Evolutionary conservation across 441 rosid genomes (phyloP), one percentile per base, ranked within the genome.

Genomic region (Cnidoscolus chayamansa): DNA sequence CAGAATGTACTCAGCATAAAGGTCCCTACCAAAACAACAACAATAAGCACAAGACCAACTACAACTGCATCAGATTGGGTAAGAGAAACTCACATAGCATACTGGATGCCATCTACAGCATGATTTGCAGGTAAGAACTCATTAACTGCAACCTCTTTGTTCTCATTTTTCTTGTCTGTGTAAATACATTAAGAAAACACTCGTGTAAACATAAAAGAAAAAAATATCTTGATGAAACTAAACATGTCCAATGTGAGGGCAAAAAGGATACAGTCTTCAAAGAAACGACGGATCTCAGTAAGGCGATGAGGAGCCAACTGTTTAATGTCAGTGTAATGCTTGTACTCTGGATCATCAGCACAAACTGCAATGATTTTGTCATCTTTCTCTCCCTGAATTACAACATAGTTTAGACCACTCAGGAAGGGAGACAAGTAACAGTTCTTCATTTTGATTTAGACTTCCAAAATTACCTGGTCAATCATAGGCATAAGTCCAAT

Each of bases 401-500:
- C 7, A 57, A 20, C 17, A 40, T 4, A 12, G 12, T 54, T 9
- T 9, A 57, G 56, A 69, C 64, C 58, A 50, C 54, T 35, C 35
- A 4, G 16, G 15, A 51, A 31, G 55, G 48, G 31, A 31, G 51
- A 50, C 49, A 53, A 77, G 37, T 9, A 60, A 20, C 40, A 20
- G 20, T 32, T 45, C 43, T 54, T 76, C 49, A 67, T 37, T 55
- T 59, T 67, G 60, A 40, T 37, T 51, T 15, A 59, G 47, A 71
- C 30, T 55, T 63, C 50, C 54, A 58, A 15, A 49, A 65, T 66
- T 68, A 90, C 97, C 88, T 90, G 97, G 70, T 94, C 98, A 82
- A 94, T 94, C 98, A 94, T 94, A 49, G 98, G 98, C 98, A 94
- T 94, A 53, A 94, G 78, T 76, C 98, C 98, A 68, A 94, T 92